Base-by-base conservation (phyloP, 345 rosid genomes). In the Arabis alpina region DNA sequence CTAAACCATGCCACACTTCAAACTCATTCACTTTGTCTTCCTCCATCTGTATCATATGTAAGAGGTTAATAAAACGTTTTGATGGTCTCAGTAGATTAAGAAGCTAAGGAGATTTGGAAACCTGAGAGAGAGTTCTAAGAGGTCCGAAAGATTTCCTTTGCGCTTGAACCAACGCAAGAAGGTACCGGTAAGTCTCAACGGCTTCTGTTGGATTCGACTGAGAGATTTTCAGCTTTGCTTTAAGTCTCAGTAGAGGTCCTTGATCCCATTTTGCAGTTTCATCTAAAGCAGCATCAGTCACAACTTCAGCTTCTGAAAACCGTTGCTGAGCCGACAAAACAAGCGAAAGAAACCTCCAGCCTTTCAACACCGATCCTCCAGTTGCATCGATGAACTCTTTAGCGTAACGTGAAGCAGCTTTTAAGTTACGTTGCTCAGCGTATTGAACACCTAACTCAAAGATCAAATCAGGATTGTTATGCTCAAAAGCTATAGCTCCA, bases 221-320 rank as follows among this genome's bases (percentile, higher is more conserved):
- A 45, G 84, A 82, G 73, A 85, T 83, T 78, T 88, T 81, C 68
- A 93, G 72, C 79, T 89, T 93, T 42, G 96, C 97, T 78, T 91
- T 93, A 64, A 91, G 79, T 81, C 83, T 88, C 64, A 91, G 83
- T 15, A 93, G 71, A 43, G 90, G 90, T 53, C 88, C 92, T 78
- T 89, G 95, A 66, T 93, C 97, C 97, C 97, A 93, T 67, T 86
- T 91, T 45, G 90, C 84, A 25, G 90, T 91, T 89, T 91, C 97
- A 64, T 91, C 97, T 53, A 91, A 80, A 72, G 97, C 96, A 67
- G 97, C 98, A 76, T 85, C 96, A 5, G 79, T 88, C 40, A 93
- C 97, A 54, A 87, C 91, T 74, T 85, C 91, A 72, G 98, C 91
- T 84, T 89, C 96, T 4, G 96, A 67, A 72, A 85, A 89, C 71